Evolutionary conservation across 176 grass and related monocot genomes (phyloP).

Genomic region (Puya raimondii): DNA sequence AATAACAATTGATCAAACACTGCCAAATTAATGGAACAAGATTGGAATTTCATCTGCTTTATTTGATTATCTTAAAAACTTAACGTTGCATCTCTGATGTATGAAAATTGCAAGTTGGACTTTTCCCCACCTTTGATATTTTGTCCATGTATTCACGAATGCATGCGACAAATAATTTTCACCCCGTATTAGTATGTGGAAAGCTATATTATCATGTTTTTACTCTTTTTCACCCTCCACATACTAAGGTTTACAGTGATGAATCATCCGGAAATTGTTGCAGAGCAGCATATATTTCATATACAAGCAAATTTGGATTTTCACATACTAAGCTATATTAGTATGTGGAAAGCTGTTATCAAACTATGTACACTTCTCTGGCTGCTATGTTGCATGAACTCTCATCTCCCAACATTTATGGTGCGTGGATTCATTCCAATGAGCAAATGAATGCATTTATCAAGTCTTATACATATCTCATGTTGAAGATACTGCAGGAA

Average conservation of each 20-base stretch:
- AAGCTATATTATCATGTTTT: not conserved
- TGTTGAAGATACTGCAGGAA: constrained; percentile 40
- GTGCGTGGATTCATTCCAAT: not conserved
- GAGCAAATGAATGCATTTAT: not conserved
- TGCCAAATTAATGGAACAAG: too few relatives aligned
- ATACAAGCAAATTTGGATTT: constrained; percentile 3
- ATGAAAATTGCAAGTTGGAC: constrained; percentile 46
- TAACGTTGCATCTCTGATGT: constrained; percentile 11
- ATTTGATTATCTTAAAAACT: constrained; percentile 6
- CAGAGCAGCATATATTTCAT: not conserved
- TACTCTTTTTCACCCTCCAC: not conserved
- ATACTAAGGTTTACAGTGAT: not conserved
- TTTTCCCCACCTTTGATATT: constrained; percentile 84
- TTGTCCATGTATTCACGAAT: constrained; percentile 70
- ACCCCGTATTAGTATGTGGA: constrained; percentile 56
- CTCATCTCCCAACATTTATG: not conserved
- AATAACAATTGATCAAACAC: too few relatives aligned
- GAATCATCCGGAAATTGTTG: not conserved
- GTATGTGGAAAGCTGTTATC: too few relatives aligned
- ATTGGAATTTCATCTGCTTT: too few relatives aligned
- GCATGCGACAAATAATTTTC: constrained; percentile 52
- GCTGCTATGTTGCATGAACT: not conserved
- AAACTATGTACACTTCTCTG: too few relatives aligned
- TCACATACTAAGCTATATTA: too few relatives aligned
- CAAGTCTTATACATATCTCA: not conserved